phyloP scores from a whole-genome alignment of 768 basidiomycete species.

The Coprinellus aureogranulatus region DNA sequence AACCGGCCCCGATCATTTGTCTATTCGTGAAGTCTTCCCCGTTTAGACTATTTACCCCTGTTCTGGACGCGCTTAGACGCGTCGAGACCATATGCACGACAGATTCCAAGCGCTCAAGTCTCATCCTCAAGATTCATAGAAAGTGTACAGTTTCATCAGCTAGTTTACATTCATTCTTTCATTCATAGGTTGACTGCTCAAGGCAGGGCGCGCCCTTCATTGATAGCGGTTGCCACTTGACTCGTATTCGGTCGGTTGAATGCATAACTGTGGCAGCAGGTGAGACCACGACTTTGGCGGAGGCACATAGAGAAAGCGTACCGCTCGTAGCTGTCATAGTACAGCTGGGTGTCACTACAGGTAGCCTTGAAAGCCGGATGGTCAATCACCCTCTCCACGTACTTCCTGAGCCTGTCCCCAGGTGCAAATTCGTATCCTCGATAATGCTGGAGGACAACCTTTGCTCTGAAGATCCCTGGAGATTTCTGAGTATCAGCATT shows the following conservation, averaged over 20 bases:
- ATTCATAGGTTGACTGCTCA: conserved; percentile 28
- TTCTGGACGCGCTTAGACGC: no score
- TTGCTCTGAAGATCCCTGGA: conserved; percentile 67
- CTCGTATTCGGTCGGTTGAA: conserved; percentile 77
- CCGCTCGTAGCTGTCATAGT: conserved; percentile 74
- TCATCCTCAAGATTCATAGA: no score
- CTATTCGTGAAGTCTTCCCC: no score
- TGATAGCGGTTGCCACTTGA: conserved; percentile 74
- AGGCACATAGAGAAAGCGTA: conserved; percentile 17
- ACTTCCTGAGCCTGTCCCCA: conserved; percentile 48
- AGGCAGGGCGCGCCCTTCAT: conserved; percentile 60
- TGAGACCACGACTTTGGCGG: neutral
- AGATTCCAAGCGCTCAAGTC: no score
- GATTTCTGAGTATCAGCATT: neutral
- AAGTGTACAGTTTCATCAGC: no score
- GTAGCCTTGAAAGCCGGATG: conserved; percentile 67
- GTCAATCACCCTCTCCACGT: conserved; percentile 50
- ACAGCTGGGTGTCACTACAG: conserved; percentile 64
- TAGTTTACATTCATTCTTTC: neutral
- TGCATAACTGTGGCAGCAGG: conserved; percentile 52
- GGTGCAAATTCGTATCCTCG: conserved; percentile 60
- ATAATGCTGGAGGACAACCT: conserved; percentile 62
- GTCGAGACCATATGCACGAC: no score
- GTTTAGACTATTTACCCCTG: no score
- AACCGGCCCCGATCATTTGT: no score